These are phyloP conservation scores for Podaxis sp. DNA, from an alignment of 768 basidiomycete species.

Conservation along the genomic window DNA sequence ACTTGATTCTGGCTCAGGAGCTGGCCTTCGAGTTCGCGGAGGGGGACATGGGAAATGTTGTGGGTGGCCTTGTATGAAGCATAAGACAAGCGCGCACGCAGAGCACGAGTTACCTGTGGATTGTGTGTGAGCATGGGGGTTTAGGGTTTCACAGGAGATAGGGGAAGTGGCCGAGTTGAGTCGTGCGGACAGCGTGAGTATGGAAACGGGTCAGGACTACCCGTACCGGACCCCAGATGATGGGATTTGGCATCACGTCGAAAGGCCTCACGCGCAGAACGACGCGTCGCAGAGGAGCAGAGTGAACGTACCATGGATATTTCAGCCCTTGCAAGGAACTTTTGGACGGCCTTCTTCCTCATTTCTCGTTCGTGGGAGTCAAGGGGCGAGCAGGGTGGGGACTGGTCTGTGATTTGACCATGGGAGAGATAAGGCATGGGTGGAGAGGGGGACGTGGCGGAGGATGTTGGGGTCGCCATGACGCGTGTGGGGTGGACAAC, in stretches of 20 bases:
- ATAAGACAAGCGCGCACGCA: constrained; percentile 78
- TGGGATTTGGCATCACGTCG: constrained; percentile 23
- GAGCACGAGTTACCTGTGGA: constrained; percentile 71
- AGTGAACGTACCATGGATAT: constrained; percentile 67
- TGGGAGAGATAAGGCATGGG: constrained; percentile 61
- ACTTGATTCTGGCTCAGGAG: constrained; percentile 40
- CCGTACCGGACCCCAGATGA: constrained; percentile 16
- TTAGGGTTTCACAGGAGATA: constrained; percentile 29
- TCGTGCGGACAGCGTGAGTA: constrained; percentile 7
- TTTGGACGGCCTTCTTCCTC: constrained; percentile 66
- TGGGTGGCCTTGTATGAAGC: constrained; percentile 83
- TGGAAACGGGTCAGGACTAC: constrained; percentile 15
- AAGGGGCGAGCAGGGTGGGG: constrained; percentile 29
- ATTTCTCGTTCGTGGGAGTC: constrained; percentile 55
- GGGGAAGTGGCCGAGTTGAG: constrained; percentile 11
- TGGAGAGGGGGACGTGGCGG: constrained; percentile 80
- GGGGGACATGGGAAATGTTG: constrained; percentile 62
- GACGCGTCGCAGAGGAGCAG: constrained; percentile 49
- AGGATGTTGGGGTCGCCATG: constrained; percentile 78
- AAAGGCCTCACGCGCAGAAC: constrained; percentile 17
- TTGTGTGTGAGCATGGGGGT: constrained; percentile 31
- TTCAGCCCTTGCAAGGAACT: constrained; percentile 77
- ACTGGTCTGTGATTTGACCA: constrained; percentile 37
- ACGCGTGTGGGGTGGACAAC: constrained; percentile 32
- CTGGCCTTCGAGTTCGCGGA: constrained; percentile 73